These are phyloP conservation scores for Wickerhamiella lipophila DNA, from an alignment of 805 yeast genomes.

Conservation along the genomic window DNA sequence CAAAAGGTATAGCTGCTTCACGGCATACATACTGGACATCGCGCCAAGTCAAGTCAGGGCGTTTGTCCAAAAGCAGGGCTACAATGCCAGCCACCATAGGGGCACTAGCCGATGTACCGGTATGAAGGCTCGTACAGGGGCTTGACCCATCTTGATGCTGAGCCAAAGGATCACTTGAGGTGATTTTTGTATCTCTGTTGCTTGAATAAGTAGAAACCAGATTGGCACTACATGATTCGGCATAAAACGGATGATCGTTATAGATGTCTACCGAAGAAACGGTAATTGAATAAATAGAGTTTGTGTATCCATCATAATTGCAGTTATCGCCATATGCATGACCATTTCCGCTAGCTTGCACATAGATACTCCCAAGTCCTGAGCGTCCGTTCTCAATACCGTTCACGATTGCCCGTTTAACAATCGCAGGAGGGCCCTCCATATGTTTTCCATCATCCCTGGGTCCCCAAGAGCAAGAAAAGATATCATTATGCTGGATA, in stretches of 20 bases:
- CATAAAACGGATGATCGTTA: conserved; percentile 76
- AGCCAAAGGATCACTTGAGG: conserved; percentile 43
- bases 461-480: conserved; percentile 98
- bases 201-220: conserved; percentile 88
- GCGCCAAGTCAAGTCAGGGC: conserved; percentile 88
- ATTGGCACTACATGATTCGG: conserved; percentile 91
- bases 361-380: conserved; percentile 75
- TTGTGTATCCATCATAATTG: conserved; percentile 95
- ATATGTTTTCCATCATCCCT: conserved; percentile 80
- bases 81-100: conserved; percentile 96
- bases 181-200: conserved; percentile 79
- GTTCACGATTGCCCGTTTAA: conserved; percentile 67
- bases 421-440: conserved; percentile 71
- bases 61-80: conserved; percentile 65
- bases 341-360: conserved; percentile 95
- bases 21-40: conserved; percentile 81
- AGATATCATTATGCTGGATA: conserved; percentile 75
- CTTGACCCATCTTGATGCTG: conserved; percentile 36
- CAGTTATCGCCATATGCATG: conserved; percentile 74
- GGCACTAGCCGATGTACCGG: conserved; percentile 98
- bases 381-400: conserved; percentile 74
- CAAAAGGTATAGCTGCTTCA: conserved; percentile 54
- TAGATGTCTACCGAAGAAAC: conserved; percentile 85
- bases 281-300: conserved; percentile 86
- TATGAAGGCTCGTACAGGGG: conserved; percentile 65